Percentiles rank a stretch among this genome's conserved stretches.
Evolutionary conservation across 176 grass and related monocot species (phyloP).

Genomic region (Hordeum vulgare): MorexV3_pseudomolecules_assembly NC_058521.1:571423184-571423683

Average conservation of each 20-base stretch:
- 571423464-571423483: background rate
- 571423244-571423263: background rate
- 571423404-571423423: background rate
- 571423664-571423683: no score
- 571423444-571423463: no score
- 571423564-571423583: no score
- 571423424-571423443: background rate
- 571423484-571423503: background rate
- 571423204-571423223: background rate
- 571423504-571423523: no score
- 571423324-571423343: background rate
- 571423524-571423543: no score
- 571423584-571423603: no score
- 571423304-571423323: background rate
- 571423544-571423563: no score
- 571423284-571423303: background rate
- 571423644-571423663: no score
- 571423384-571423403: background rate
- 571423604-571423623: no score
- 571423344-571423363: background rate
- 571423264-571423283: conserved; percentile 1
- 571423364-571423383: background rate
- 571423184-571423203: background rate
- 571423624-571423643: no score
- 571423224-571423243: background rate